Evolutionary conservation across 1,284 basidiomycete genomes (phyloP).

Genomic region (Cryptococcus depauperatus): DNA sequence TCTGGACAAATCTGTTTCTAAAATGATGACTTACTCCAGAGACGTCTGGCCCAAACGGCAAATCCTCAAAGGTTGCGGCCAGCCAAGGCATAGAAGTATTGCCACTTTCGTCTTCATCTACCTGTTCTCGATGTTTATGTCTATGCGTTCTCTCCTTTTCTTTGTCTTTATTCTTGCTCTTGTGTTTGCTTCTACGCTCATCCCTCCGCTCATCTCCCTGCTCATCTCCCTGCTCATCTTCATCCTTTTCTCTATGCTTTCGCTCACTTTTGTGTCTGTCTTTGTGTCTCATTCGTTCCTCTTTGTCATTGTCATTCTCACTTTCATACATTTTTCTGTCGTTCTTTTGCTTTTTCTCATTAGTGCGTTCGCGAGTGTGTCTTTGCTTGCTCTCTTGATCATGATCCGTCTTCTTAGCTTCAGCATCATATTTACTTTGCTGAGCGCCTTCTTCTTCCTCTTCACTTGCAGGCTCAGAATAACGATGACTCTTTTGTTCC

Average conservation of each 20-base stretch:
- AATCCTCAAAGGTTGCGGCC: conserved; percentile 12
- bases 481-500: neutral
- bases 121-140: neutral
- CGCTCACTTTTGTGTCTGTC: no score
- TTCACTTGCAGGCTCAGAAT: neutral
- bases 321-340: no score
- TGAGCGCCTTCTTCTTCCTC: no score
- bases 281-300: no score
- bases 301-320: no score
- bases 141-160: neutral
- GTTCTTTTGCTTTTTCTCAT: no score
- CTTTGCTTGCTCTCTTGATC: no score
- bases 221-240: neutral
- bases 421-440: no score
- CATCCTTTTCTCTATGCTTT: no score
- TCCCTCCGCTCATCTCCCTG: neutral
- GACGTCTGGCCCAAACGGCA: conserved; percentile 22
- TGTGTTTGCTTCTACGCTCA: neutral
- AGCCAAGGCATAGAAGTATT: conserved; percentile 1
- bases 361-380: no score
- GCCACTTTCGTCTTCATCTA: neutral
- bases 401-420: no score
- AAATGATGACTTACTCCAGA: conserved; percentile 11
- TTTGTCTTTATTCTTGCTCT: neutral
- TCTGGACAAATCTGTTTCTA: neutral